Evolutionary conservation across 2,329 filamentous ascomycete genomes (phyloP).

Genomic region (Verticillium dahliae): DNA sequence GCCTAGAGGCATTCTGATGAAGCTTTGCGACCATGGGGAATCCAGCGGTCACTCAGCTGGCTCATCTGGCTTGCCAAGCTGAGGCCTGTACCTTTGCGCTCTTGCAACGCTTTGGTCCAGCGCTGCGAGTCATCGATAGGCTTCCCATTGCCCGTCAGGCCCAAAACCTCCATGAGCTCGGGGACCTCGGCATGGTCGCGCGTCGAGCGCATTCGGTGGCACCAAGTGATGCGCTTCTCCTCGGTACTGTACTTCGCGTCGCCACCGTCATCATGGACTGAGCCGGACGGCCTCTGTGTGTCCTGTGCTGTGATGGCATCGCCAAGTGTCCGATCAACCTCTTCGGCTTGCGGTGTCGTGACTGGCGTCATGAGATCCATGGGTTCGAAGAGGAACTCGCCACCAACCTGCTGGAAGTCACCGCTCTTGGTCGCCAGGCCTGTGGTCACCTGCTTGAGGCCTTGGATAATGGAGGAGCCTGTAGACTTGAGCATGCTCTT

Average conservation of each 20-base stretch:
- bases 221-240: constrained; percentile 66
- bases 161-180: constrained; percentile 57
- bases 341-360: constrained; percentile 33
- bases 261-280: constrained; percentile 12
- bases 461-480: constrained; percentile 45
- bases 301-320: constrained; percentile 6
- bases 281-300: constrained; percentile 5
- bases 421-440: constrained; percentile 59
- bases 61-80: constrained; percentile 45
- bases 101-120: constrained; percentile 38
- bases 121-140: constrained; percentile 31
- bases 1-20: not conserved
- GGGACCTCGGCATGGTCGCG: constrained; percentile 69
- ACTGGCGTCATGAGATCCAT: constrained; percentile 35
- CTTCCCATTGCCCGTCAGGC: constrained; percentile 38
- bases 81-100: constrained; percentile 47
- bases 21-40: not conserved
- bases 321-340: constrained; percentile 23
- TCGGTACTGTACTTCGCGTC: constrained; percentile 24
- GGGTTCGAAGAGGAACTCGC: constrained; percentile 72
- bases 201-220: constrained; percentile 74
- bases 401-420: constrained; percentile 63
- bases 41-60: constrained; percentile 25
- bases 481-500: constrained; percentile 45
- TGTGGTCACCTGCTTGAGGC: constrained; percentile 47